Conservation (phyloP, 257 asterid genomes). For the Solanum infundibuliforme region DNA sequence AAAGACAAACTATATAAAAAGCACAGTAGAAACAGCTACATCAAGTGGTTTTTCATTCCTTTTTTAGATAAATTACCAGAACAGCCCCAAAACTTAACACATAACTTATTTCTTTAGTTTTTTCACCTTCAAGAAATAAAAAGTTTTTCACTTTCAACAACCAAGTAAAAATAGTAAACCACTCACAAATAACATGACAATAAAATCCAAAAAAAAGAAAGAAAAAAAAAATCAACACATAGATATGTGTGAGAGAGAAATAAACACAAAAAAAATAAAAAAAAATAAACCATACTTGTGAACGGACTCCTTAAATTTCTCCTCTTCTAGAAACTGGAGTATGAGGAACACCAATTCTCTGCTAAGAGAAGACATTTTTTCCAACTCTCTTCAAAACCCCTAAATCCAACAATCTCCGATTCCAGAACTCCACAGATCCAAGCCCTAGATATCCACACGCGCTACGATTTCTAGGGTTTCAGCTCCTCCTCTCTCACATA, state of each 20-base stretch:
- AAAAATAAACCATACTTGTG: conserved; percentile 43
- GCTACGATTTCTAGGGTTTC: conserved; percentile 55
- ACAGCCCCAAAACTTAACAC: background rate
- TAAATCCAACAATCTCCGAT: conserved; percentile 19
- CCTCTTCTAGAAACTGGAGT: conserved; percentile 96
- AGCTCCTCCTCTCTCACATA: background rate
- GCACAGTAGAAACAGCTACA: background rate
- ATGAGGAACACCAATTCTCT: conserved; percentile 91
- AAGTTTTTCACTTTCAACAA: background rate
- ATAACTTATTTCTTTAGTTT: background rate
- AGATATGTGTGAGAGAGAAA: background rate
- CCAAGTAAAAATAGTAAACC: background rate
- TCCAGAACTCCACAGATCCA: conserved; percentile 35
- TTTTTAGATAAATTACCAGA: conserved; percentile 1
- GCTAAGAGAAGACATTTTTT: conserved; percentile 78
- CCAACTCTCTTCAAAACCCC: background rate
- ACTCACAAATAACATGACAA: background rate
- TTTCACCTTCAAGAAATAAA: background rate
- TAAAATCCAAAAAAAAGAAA: background rate
- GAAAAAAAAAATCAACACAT: background rate
- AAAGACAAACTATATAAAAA: background rate
- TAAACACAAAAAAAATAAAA: background rate
- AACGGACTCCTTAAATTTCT: conserved; percentile 90
- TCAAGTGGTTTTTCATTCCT: background rate
- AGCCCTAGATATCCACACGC: conserved; percentile 28